Evolutionary conservation across 148 eudicot species (phyloP), one percentile per base, ranked within the genome.

Genomic region (Vaccinium macrocarpon): DNA sequence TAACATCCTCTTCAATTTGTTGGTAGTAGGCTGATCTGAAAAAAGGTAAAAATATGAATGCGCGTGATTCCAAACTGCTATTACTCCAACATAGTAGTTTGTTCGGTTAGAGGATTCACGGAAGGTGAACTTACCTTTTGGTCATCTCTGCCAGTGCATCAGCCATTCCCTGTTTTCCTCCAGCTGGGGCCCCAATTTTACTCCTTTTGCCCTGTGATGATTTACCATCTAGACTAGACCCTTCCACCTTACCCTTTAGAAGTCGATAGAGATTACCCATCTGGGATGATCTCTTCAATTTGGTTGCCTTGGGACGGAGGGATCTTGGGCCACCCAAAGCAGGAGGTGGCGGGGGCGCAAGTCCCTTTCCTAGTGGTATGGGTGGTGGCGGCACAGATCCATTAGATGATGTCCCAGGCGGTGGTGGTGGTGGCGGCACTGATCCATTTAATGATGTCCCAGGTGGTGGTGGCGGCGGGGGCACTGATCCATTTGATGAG

Each of bases 91-190:
- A 82, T n/a, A 5, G 38, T 14, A 71, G 25, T 72, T 50, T 35
- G 6, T 75, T 38, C 3, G 70, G 71, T 56, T 35, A 76, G 81
- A 62, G 53, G 23, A 32, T 57, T 51, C 12, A 8, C 29, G 23
- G 35, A 75, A 46, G 52, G n/a, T 4, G 38, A 86, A 8, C 27
- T 3, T 84, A 95, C 99, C 98, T 93, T 84, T 93, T 97, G 51
- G 98, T 97, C 95, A 97, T 97, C 90, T 97, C 99, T 72, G 97
- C 97, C 80, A 97, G 82, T 78, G 99, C 99, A 86, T 97, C 99
- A 85, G 98, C 99, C 98, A 95, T 95, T 66, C 99, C 93, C 27
- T 95, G 94, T 68, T 90, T 90, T 55, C 98, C 98, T 76, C 94
- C 94, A 80, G 85, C 82, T 27, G 92, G 52, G n/a, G 88, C 83